Evolutionary conservation across 2,329 filamentous ascomycete genomes (phyloP).

Genomic region (Didymosphaeria variabile): DNA sequence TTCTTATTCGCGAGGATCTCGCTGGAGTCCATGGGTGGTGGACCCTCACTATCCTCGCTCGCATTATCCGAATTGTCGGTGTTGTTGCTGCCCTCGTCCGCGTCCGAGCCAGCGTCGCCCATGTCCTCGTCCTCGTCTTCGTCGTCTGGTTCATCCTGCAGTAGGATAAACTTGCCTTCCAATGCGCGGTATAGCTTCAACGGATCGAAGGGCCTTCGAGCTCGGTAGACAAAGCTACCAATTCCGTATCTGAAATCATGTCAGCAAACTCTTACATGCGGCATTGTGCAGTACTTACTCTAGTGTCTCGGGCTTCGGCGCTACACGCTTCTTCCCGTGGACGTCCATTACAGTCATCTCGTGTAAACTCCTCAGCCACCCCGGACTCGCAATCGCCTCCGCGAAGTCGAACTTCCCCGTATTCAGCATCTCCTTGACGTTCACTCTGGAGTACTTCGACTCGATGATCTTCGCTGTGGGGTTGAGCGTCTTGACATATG

Average conservation of each 20-base stretch:
- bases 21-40: slow-evolving; percentile 38
- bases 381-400: slow-evolving; percentile 69
- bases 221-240: slow-evolving; percentile 73
- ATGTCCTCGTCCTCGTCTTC: slow-evolving; percentile 34
- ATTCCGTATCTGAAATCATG: slow-evolving; percentile 65
- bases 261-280: not conserved
- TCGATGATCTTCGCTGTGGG: slow-evolving; percentile 72
- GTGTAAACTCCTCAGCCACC: slow-evolving; percentile 75
- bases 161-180: slow-evolving; percentile 55
- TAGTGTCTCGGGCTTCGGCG: slow-evolving; percentile 74
- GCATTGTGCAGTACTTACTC: slow-evolving; percentile 56
- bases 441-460: slow-evolving; percentile 66
- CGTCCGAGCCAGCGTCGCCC: slow-evolving; percentile 20
- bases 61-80: slow-evolving; percentile 22
- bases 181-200: slow-evolving; percentile 52
- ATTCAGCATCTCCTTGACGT: slow-evolving; percentile 70
- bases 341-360: slow-evolving; percentile 72
- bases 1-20: slow-evolving; percentile 66
- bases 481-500: slow-evolving; percentile 69
- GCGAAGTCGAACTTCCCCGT: slow-evolving; percentile 72
- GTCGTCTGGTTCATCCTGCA: slow-evolving; percentile 51
- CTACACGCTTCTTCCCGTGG: slow-evolving; percentile 62
- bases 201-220: slow-evolving; percentile 57
- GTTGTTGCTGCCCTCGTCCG: slow-evolving; percentile 20
- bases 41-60: slow-evolving; percentile 46